Conservation (phyloP, 2,329 filamentous ascomycete species). For the Penicillium sp. region DNA sequence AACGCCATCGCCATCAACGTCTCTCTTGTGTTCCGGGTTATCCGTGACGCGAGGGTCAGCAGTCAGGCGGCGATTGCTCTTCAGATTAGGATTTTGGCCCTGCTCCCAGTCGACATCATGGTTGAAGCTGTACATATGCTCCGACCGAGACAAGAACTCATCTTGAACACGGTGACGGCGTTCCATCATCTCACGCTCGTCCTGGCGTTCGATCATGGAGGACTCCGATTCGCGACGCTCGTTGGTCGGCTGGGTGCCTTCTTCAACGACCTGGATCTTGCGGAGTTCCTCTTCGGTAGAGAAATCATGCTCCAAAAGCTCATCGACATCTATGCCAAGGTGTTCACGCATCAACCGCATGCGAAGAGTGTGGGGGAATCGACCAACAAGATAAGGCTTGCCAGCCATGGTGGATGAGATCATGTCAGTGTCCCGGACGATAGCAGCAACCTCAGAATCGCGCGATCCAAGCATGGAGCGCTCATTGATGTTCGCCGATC, state of each 20-base stretch:
- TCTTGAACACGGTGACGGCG: conserved; percentile 53
- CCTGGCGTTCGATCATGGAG: conserved; percentile 38
- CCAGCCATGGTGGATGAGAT: conserved; percentile 90
- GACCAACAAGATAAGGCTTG: conserved; percentile 82
- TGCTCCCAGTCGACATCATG: conserved; percentile 69
- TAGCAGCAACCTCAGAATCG: conserved; percentile 87
- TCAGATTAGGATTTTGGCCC: conserved; percentile 59
- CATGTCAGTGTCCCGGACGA: conserved; percentile 92
- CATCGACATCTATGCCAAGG: conserved; percentile 91
- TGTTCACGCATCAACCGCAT: conserved; percentile 96
- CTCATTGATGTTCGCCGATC: conserved; percentile 98
- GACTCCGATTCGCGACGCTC: conserved; percentile 31
- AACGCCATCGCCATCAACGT: conserved; percentile 74
- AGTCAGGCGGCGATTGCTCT: conserved; percentile 56
- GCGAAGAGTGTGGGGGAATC: conserved; percentile 89
- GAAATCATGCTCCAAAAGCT: conserved; percentile 77
- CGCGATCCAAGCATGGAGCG: conserved; percentile 89
- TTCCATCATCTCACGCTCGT: conserved; percentile 46
- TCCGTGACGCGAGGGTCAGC: conserved; percentile 61
- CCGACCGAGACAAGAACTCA: conserved; percentile 58
- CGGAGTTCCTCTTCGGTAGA: conserved; percentile 65
- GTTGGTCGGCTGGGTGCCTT: conserved; percentile 29
- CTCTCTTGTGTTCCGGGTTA: conserved; percentile 66
- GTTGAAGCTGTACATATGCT: conserved; percentile 69
- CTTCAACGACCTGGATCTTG: conserved; percentile 60